A percentile compares a stretch with the other conserved stretches of the same genome.
Evolutionary conservation across 192 early-diverging fungal species (phyloP).

Genomic region (Umbelopsis sp.): DNA sequence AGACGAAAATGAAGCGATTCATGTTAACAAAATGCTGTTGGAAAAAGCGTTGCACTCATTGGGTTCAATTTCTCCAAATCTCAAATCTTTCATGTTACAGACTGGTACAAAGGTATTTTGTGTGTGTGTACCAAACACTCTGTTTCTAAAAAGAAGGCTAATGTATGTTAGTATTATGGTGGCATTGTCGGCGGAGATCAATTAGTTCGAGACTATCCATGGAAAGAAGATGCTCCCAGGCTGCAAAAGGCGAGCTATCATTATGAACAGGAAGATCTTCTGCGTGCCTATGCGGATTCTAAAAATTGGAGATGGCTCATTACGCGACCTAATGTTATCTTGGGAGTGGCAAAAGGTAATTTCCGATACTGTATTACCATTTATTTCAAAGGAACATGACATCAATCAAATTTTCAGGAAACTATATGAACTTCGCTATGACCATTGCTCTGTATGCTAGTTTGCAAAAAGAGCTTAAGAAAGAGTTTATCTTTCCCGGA

Average conservation of each 20-base stretch:
- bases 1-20: background rate
- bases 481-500: background rate
- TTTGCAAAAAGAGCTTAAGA: background rate
- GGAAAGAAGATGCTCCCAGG: constrained; percentile 17
- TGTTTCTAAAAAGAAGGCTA: no score
- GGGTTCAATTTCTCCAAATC: background rate
- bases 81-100: constrained; percentile 11
- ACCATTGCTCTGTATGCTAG: constrained; percentile 8
- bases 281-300: background rate
- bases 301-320: constrained; percentile 8
- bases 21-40: background rate
- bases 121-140: no score
- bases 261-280: background rate
- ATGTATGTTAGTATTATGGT: background rate
- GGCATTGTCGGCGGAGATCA: background rate
- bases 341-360: constrained; percentile 8
- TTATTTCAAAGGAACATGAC: no score
- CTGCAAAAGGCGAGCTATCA: background rate
- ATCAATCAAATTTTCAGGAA: background rate
- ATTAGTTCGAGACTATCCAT: background rate
- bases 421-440: constrained; percentile 7
- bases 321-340: constrained; percentile 4
- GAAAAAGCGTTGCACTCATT: background rate
- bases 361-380: no score
- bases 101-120: constrained; percentile 7